Conservation (phyloP, 352 stramenopile species). For the Phytophthora sojae region DNA sequence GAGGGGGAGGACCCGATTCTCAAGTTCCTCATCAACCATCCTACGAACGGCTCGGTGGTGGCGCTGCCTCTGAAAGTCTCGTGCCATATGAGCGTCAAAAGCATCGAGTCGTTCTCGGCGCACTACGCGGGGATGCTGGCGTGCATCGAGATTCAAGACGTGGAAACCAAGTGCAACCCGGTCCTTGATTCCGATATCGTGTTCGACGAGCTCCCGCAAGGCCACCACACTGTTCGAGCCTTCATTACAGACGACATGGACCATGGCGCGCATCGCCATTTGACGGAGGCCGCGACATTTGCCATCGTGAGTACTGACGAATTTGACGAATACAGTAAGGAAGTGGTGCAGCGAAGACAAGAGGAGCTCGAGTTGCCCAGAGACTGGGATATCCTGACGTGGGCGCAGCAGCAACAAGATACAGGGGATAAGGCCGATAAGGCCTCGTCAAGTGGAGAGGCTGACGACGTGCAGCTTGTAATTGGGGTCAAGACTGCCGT, state of each 20-base stretch:
- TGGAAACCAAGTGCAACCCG: neutral
- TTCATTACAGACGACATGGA: neutral
- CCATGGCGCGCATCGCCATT: neutral
- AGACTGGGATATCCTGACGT: conserved; percentile 6
- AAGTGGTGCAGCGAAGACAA: neutral
- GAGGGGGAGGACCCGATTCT: neutral
- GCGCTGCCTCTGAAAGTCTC: conserved; percentile 4
- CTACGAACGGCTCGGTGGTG: conserved; percentile 3
- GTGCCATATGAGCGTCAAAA: conserved; percentile 1
- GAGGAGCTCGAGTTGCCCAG: neutral
- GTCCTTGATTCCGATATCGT: conserved; percentile 8
- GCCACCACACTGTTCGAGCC: conserved; percentile 1
- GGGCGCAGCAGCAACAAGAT: neutral
- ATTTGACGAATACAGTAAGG: neutral
- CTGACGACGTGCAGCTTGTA: conserved; percentile 1
- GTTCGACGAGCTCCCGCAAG: conserved; percentile 3
- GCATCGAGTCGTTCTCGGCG: neutral
- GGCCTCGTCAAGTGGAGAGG: conserved; percentile 2
- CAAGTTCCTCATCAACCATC: neutral
- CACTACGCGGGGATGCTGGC: neutral
- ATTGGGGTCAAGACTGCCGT: conserved; percentile 56
- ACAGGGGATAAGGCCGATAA: neutral
- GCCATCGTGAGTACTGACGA: neutral
- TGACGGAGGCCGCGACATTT: neutral
- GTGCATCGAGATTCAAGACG: conserved; percentile 7